Conservation (phyloP, 2,329 filamentous ascomycete species). For the Tolypocladium guangdongense region DNA sequence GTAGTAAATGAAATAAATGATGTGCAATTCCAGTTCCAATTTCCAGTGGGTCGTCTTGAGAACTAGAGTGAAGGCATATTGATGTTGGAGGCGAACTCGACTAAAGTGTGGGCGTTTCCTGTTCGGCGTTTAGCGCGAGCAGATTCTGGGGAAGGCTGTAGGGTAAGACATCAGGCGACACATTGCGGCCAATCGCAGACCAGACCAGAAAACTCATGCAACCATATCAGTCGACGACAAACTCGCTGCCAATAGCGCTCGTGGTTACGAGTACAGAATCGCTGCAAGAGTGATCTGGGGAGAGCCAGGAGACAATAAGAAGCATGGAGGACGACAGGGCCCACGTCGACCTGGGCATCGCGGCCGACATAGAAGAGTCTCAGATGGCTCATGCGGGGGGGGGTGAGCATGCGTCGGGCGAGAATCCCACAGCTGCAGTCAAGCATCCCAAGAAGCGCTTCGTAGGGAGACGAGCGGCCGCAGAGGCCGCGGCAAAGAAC, state of each 20-base stretch:
- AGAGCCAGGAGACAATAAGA: neutral
- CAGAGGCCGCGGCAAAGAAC: conserved; percentile 44
- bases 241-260: neutral
- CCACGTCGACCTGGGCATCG: conserved; percentile 58
- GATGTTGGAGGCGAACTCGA: neutral
- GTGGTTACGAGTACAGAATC: too few species aligned
- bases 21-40: neutral
- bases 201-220: neutral
- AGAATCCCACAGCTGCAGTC: conserved; percentile 13
- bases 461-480: conserved; percentile 68
- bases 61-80: neutral
- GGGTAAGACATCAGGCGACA: neutral
- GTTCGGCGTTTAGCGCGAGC: too few species aligned
- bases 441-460: conserved; percentile 87
- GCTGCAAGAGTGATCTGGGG: neutral
- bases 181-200: neutral
- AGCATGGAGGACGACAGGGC: conserved; percentile 68
- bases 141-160: too few species aligned
- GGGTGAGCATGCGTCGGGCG: neutral
- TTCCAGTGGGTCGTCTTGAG: too few species aligned
- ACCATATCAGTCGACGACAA: neutral
- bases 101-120: neutral
- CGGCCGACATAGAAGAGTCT: conserved; percentile 49
- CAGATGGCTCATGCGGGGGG: conserved; percentile 21
- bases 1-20: neutral